Evolutionary conservation across 1,284 basidiomycete species (phyloP).

Genomic region (Lentinula novae-zelandiae): DNA sequence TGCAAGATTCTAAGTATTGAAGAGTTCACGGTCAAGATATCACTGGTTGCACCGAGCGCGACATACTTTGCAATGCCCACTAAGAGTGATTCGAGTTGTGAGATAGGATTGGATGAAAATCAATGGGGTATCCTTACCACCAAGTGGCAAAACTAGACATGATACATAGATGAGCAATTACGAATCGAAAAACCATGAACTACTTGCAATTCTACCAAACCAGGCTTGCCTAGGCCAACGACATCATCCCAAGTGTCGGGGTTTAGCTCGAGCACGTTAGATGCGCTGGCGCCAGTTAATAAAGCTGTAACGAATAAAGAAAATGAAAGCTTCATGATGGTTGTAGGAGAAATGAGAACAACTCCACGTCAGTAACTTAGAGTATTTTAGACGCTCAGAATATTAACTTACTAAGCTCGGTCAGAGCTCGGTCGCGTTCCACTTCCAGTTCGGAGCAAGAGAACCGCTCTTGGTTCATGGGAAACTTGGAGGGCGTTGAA

Average conservation of each 20-base stretch:
- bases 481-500: not conserved
- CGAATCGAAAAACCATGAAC: slow-evolving; percentile 1
- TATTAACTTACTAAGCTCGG: slow-evolving; percentile 1
- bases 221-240: slow-evolving; percentile 76
- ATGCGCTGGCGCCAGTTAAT: slow-evolving; percentile 58
- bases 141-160: slow-evolving; percentile 70
- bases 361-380: slow-evolving; percentile 13
- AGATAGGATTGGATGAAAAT: not conserved
- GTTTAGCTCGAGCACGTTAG: slow-evolving; percentile 80
- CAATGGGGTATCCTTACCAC: slow-evolving; percentile 53
- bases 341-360: slow-evolving; percentile 18
- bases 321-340: slow-evolving; percentile 59
- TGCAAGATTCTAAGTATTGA: slow-evolving; percentile 64
- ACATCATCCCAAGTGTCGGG: slow-evolving; percentile 74
- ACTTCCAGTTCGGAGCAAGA: not conserved
- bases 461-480: not conserved
- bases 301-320: slow-evolving; percentile 56
- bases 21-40: slow-evolving; percentile 8
- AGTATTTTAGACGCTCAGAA: not conserved
- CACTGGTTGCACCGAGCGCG: not conserved
- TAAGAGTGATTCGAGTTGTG: slow-evolving; percentile 23
- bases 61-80: slow-evolving; percentile 79
- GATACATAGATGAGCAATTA: not conserved
- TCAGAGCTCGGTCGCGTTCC: not conserved
- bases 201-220: slow-evolving; percentile 88